Percentiles rank a stretch among this genome's conserved stretches.
Evolutionary conservation across 2,329 filamentous ascomycete genomes (phyloP).

Genomic region (Sporothrix brunneoviolacea): DNA sequence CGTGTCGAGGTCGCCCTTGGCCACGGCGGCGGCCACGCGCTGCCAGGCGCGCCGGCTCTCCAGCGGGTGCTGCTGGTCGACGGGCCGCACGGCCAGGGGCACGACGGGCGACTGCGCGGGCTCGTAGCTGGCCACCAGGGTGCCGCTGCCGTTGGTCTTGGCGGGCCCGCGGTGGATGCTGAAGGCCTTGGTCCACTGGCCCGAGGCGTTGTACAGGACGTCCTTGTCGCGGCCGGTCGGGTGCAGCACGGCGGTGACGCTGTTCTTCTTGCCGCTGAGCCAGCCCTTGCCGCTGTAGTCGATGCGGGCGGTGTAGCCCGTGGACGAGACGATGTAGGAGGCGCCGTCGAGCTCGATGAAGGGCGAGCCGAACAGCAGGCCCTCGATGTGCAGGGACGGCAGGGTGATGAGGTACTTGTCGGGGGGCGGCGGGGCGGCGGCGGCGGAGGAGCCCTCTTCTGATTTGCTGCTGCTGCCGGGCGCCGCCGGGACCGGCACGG

Average conservation of each 20-base stretch:
- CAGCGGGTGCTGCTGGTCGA: conserved; percentile 76
- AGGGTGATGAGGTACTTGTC: conserved; percentile 88
- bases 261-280: conserved; percentile 94
- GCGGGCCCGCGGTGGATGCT: conserved; percentile 63
- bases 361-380: conserved; percentile 75
- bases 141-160: conserved; percentile 34
- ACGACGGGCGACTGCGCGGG: conserved; percentile 53
- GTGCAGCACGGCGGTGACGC: conserved; percentile 69
- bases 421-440: conserved; percentile 11
- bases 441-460: too few relatives aligned
- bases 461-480: conserved; percentile 23
- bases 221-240: conserved; percentile 65
- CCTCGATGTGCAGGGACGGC: conserved; percentile 87
- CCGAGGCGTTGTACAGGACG: conserved; percentile 71
- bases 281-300: conserved; percentile 93
- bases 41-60: conserved; percentile 85
- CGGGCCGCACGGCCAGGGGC: conserved; percentile 61
- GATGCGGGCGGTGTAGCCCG: conserved; percentile 81
- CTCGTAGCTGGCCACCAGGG: conserved; percentile 53
- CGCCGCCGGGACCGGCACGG: conserved; percentile 60
- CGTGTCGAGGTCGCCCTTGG: conserved; percentile 74
- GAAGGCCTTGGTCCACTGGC: conserved; percentile 85
- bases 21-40: conserved; percentile 75
- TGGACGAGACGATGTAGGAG: conserved; percentile 79
- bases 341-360: conserved; percentile 86